These are phyloP conservation scores for Poa annua DNA, from an alignment of 176 grass and related monocot genomes.

Conservation along the genomic window DNA sequence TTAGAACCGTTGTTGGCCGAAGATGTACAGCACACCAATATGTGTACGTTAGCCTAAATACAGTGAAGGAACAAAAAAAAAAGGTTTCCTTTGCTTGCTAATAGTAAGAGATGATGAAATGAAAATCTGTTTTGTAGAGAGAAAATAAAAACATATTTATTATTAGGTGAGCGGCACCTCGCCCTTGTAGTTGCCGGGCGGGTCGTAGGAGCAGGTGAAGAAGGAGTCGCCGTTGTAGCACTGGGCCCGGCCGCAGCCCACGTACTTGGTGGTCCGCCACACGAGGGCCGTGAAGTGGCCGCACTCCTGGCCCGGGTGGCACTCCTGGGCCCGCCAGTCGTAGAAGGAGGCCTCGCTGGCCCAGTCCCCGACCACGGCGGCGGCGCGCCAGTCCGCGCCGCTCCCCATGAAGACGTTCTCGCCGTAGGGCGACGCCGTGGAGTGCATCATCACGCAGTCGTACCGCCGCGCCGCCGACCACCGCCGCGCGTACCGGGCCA, in stretches of 20 bases:
- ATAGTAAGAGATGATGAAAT: no score
- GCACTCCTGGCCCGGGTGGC: slow-evolving; percentile 49
- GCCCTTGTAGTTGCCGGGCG: slow-evolving; percentile 51
- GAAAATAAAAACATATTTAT: no score
- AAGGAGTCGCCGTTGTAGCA: slow-evolving; percentile 49
- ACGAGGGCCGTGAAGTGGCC: slow-evolving; percentile 67
- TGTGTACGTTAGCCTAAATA: not conserved
- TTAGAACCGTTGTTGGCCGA: not conserved
- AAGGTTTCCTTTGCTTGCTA: no score
- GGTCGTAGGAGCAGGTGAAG: slow-evolving; percentile 70
- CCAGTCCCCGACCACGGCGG: slow-evolving; percentile 43
- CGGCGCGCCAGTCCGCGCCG: slow-evolving; percentile 40
- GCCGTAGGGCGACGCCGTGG: not conserved
- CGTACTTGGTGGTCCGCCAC: slow-evolving; percentile 45
- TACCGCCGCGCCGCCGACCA: slow-evolving; percentile 54
- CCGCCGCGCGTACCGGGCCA: slow-evolving; percentile 54
- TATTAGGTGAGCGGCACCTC: slow-evolving; percentile 45
- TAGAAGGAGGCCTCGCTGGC: slow-evolving; percentile 49
- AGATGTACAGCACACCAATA: not conserved
- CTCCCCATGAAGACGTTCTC: slow-evolving; percentile 60
- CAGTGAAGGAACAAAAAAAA: no score
- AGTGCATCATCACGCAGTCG: slow-evolving; percentile 58
- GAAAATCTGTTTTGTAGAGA: no score
- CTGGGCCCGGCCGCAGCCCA: slow-evolving; percentile 51
- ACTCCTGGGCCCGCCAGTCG: slow-evolving; percentile 47